Conservation (phyloP, 2,329 filamentous ascomycete genomes). For the Aspergillus calidoustus region DNA sequence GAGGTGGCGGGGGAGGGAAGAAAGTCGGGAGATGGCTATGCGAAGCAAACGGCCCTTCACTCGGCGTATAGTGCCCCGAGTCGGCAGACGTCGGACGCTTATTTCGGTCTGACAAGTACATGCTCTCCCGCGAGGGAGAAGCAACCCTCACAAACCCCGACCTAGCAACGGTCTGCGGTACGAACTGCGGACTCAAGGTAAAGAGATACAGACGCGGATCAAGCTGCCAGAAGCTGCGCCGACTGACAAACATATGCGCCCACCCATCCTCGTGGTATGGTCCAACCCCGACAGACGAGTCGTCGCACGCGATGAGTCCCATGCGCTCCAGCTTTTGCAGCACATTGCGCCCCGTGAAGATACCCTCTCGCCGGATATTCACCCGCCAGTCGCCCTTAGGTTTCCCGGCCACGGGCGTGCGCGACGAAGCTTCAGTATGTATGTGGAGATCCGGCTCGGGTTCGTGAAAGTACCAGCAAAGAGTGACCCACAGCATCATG, state of each 20-base stretch:
- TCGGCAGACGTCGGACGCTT: slow-evolving; percentile 16
- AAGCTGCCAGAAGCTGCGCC: slow-evolving; percentile 87
- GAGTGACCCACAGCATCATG: slow-evolving; percentile 93
- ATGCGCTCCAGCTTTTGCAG: slow-evolving; percentile 92
- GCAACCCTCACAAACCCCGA: slow-evolving; percentile 57
- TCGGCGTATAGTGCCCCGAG: slow-evolving; percentile 32
- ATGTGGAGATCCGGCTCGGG: slow-evolving; percentile 70
- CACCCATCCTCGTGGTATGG: slow-evolving; percentile 66
- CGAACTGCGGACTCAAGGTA: slow-evolving; percentile 68
- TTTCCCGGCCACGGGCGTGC: slow-evolving; percentile 70
- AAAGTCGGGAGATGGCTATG: slow-evolving; percentile 86
- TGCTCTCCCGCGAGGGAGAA: slow-evolving; percentile 51
- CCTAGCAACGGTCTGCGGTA: slow-evolving; percentile 53
- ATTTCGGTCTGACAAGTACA: slow-evolving; percentile 19
- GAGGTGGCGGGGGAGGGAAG: slow-evolving; percentile 80
- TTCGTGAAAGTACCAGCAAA: slow-evolving; percentile 98
- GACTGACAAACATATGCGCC: slow-evolving; percentile 80
- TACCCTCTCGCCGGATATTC: slow-evolving; percentile 82
- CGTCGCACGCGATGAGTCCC: slow-evolving; percentile 78
- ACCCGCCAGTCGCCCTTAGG: slow-evolving; percentile 88
- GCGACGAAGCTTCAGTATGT: slow-evolving; percentile 64
- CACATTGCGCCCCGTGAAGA: slow-evolving; percentile 80
- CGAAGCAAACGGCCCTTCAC: slow-evolving; percentile 34
- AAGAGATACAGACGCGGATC: slow-evolving; percentile 87
- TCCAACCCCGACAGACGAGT: slow-evolving; percentile 73